Conservation (phyloP, 306 rosid genomes). For the Lotus japonicus region DNA sequence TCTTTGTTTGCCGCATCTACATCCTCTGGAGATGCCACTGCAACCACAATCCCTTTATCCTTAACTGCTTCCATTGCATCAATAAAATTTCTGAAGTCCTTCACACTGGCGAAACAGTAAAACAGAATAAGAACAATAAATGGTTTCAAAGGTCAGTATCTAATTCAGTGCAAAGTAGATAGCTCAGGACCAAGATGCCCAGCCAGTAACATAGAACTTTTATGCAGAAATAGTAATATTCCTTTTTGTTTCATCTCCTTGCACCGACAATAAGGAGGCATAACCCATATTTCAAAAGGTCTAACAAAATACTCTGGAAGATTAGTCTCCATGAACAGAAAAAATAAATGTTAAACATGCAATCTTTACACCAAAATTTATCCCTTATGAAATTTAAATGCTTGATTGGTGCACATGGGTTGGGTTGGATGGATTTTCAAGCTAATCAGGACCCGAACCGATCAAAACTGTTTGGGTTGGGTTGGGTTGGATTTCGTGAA, state of each 20-base stretch:
- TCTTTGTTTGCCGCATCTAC: constrained; percentile 67
- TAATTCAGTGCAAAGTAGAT: background rate
- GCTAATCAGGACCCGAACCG: too few relatives aligned
- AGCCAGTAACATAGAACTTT: constrained; percentile 2
- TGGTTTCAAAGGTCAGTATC: background rate
- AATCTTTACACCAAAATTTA: too few relatives aligned
- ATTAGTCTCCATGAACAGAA: too few relatives aligned
- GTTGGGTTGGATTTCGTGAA: too few relatives aligned
- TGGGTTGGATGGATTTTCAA: too few relatives aligned
- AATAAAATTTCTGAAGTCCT: constrained; percentile 76
- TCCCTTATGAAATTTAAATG: too few relatives aligned
- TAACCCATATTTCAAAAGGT: too few relatives aligned
- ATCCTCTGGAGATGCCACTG: constrained; percentile 92
- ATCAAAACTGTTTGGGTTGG: too few relatives aligned
- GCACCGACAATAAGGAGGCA: too few relatives aligned
- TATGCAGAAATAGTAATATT: constrained; percentile 5
- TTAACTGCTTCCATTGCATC: constrained; percentile 67
- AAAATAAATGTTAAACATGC: too few relatives aligned
- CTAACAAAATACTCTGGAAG: too few relatives aligned
- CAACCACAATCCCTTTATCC: constrained; percentile 82
- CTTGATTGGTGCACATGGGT: too few relatives aligned
- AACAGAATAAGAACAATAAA: background rate
- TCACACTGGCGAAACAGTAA: constrained; percentile 47
- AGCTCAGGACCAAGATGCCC: background rate
- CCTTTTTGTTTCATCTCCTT: background rate